phyloP scores from a whole-genome alignment of 164 flowering plant species.

The Piper betle region DNA sequence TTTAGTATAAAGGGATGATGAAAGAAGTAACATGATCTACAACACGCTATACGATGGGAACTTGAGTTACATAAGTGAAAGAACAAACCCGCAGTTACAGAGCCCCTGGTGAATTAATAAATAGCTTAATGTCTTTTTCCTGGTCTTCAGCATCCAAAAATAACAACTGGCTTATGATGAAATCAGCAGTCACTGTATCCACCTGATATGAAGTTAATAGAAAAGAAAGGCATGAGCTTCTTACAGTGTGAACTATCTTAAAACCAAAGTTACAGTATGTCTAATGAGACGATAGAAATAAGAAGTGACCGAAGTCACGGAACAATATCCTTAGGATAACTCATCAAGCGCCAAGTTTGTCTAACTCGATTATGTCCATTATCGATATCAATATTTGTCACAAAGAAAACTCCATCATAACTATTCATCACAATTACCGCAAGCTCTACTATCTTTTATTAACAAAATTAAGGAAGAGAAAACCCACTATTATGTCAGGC shows the following conservation, averaged over 20 bases:
- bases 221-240: no score
- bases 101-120: constrained; percentile 96
- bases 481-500: not conserved
- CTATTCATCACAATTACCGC: not conserved
- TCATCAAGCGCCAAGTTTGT: not conserved
- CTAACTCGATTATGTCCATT: not conserved
- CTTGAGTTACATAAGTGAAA: not conserved
- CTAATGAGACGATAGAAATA: not conserved
- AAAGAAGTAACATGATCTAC: not conserved
- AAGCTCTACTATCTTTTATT: not conserved
- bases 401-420: not conserved
- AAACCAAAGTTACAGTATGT: not conserved
- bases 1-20: not conserved
- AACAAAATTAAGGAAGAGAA: not conserved
- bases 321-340: not conserved
- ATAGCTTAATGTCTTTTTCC: constrained; percentile 62
- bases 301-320: not conserved
- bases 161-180: constrained; percentile 69
- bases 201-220: constrained; percentile 35
- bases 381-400: not conserved
- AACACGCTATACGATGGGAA: not conserved
- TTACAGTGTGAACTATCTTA: not conserved
- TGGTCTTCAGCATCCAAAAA: constrained; percentile 84
- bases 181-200: constrained; percentile 73
- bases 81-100: constrained; percentile 66